These are phyloP conservation scores for Penicillium sclerotigenum DNA, from an alignment of 2,329 filamentous ascomycete species.

Conservation along the genomic window DNA sequence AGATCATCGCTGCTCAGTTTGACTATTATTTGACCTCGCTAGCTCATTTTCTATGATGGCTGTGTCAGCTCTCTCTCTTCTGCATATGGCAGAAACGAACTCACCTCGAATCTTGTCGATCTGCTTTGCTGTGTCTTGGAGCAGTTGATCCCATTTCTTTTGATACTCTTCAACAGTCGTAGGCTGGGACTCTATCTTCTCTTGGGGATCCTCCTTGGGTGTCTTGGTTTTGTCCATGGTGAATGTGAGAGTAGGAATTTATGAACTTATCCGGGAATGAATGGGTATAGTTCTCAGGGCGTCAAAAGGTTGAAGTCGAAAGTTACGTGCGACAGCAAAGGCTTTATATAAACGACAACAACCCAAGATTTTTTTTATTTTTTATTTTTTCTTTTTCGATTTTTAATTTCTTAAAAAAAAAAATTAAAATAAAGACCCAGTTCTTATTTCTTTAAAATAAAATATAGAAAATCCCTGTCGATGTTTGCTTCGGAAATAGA, in stretches of 20 bases:
- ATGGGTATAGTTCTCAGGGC: neutral
- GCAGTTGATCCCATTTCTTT: slow-evolving; percentile 9
- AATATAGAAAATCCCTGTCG: neutral
- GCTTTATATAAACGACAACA: slow-evolving; percentile 5
- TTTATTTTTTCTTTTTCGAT: no score
- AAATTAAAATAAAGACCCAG: neutral
- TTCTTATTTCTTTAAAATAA: neutral
- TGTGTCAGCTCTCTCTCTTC: slow-evolving; percentile 5
- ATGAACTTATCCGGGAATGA: no score
- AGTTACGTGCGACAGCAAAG: slow-evolving; percentile 1
- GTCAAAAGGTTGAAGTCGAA: neutral
- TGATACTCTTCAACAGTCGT: slow-evolving; percentile 7
- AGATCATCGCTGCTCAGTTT: slow-evolving; percentile 1
- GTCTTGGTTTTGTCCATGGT: slow-evolving; percentile 5
- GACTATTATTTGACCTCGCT: neutral
- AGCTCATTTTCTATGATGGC: slow-evolving; percentile 7
- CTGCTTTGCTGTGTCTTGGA: slow-evolving; percentile 7
- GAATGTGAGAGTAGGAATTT: no score
- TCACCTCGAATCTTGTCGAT: slow-evolving; percentile 10
- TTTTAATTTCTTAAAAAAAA: no score
- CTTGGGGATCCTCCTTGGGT: slow-evolving; percentile 1
- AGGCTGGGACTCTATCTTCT: neutral
- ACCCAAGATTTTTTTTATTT: no score
- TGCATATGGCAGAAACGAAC: slow-evolving; percentile 5
- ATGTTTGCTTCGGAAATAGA: slow-evolving; percentile 21